Evolutionary conservation across 2,329 filamentous ascomycete genomes (phyloP), one percentile per base, ranked within the genome.

Genomic region (Colletotrichum agaves): DNA sequence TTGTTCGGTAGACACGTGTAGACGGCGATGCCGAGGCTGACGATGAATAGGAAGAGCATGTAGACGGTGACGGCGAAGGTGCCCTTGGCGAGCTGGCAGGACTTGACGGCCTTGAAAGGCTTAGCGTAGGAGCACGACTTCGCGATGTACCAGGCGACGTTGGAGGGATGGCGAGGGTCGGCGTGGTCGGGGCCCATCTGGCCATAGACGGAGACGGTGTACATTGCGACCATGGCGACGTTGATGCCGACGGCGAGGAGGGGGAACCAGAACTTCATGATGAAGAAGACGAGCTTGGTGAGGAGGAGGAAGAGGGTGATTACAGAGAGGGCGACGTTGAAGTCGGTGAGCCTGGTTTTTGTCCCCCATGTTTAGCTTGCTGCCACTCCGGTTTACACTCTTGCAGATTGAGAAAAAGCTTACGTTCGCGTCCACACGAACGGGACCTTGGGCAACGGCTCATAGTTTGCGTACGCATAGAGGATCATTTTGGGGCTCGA

Each of bases 301-400:
- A 94, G 85, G 69, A 93, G 85, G 76, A 93, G 84, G 82, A 95
- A 95, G 77, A 92, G 90, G 65, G 88, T 90, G 61, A 93, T 82
- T 71, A 95, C 86, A 41, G 91, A 91, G 72, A 94, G 90, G 75
- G 90, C 90, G 72, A 94, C 88, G 74, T 94, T 93, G 80, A 87
- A 93, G 72, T 90, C 84, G 53, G 92, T 93, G 70, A 93, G 82
- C 63, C 92, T 94, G 74, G 27, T 27, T 44, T 44, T 15, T 44
- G 47, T 50, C 17, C 46, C 17, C 33, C 15, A 46, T 49, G 52
- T 55, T 71, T 17, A 67, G 49, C n/a, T 60, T 19, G 27, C 27
- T 27, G 27, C 27, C 6, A 27, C 2, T 27, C 27, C 5, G 27
- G 27, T 7, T 7, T 27, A 7, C 27, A 27, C 27, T 27, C 23